A percentile compares a stretch with the other conserved stretches of the same genome.
phyloP scores from a whole-genome alignment of 2,329 filamentous ascomycete species.

The Sordariomycetes sp. region DNA sequence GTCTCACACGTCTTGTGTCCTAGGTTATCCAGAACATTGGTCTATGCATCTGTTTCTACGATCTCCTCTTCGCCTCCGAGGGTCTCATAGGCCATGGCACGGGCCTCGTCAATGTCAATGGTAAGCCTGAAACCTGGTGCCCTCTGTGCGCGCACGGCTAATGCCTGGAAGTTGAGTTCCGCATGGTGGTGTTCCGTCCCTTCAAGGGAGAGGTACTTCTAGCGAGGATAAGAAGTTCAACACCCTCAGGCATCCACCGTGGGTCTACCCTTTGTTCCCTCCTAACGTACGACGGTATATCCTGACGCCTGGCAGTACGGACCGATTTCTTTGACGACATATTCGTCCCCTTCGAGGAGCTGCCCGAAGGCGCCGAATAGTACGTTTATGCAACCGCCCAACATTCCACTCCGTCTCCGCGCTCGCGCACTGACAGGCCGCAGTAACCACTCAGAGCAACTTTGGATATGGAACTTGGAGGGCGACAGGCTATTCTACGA shows the following conservation, averaged over 20 bases:
- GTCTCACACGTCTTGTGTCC: too few relatives aligned
- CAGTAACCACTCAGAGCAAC: conserved; percentile 60
- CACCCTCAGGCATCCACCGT: conserved; percentile 59
- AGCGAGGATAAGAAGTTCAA: conserved; percentile 68
- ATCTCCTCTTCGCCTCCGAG: conserved; percentile 79
- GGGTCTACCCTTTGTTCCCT: conserved; percentile 4
- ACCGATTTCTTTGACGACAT: conserved; percentile 95
- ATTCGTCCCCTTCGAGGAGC: conserved; percentile 58
- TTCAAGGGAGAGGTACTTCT: conserved; percentile 90
- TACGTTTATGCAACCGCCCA: conserved; percentile 26
- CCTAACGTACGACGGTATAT: background rate
- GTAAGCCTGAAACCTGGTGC: conserved; percentile 27
- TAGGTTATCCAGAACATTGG: conserved; percentile 80
- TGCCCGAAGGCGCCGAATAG: conserved; percentile 69
- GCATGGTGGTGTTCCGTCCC: conserved; percentile 83
- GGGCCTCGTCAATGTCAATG: conserved; percentile 87
- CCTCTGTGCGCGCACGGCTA: background rate
- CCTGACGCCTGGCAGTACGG: conserved; percentile 33
- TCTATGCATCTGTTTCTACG: conserved; percentile 86
- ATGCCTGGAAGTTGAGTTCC: conserved; percentile 66
- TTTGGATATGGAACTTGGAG: conserved; percentile 76
- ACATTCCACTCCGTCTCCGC: background rate
- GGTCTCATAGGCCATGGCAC: conserved; percentile 88
- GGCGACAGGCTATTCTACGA: conserved; percentile 74
- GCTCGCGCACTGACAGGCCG: conserved; percentile 15